Evolutionary conservation across 2,329 filamentous ascomycete species (phyloP).

Genomic region (Sporothrix mexicana): DNA sequence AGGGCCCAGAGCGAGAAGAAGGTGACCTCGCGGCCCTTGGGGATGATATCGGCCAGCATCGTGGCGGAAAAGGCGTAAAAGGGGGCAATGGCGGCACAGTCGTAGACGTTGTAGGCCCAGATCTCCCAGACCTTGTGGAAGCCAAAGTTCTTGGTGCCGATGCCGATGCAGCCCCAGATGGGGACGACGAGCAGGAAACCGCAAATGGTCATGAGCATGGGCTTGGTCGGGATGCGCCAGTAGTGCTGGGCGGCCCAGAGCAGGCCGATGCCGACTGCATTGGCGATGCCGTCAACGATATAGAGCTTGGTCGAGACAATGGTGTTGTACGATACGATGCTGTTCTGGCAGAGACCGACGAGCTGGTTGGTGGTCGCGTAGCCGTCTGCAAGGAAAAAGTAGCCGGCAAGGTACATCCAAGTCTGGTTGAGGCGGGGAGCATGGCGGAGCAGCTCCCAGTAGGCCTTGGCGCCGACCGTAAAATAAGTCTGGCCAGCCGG

Average conservation of each 20-base stretch:
- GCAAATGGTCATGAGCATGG: conserved; percentile 11
- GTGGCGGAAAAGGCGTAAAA: conserved; percentile 5
- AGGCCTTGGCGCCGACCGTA: conserved; percentile 10
- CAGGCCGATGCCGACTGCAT: conserved; percentile 2
- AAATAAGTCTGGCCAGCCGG: conserved; percentile 2
- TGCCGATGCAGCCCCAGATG: conserved; percentile 20
- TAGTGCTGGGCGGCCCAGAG: conserved; percentile 9
- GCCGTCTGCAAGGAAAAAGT: conserved; percentile 2
- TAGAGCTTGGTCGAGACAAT: conserved; percentile 20
- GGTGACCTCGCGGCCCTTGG: conserved; percentile 15
- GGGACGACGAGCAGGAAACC: background rate
- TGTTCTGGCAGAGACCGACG: conserved; percentile 11
- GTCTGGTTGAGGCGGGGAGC: conserved; percentile 11
- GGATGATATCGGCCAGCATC: conserved; percentile 12
- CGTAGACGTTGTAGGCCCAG: conserved; percentile 9
- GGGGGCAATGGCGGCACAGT: conserved; percentile 10
- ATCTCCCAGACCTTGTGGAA: conserved; percentile 22
- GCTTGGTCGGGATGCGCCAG: conserved; percentile 21
- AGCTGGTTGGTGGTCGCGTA: conserved; percentile 20
- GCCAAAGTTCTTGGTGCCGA: conserved; percentile 11
- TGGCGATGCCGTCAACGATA: conserved; percentile 8
- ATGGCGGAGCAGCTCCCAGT: conserved; percentile 6
- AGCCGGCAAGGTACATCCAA: background rate
- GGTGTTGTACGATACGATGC: conserved; percentile 13
- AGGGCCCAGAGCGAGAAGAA: conserved; percentile 11